Evolutionary conservation across 129 eudicot species (phyloP), one percentile per base, ranked within the genome.

Genomic region (Flaveria brownii): DNA sequence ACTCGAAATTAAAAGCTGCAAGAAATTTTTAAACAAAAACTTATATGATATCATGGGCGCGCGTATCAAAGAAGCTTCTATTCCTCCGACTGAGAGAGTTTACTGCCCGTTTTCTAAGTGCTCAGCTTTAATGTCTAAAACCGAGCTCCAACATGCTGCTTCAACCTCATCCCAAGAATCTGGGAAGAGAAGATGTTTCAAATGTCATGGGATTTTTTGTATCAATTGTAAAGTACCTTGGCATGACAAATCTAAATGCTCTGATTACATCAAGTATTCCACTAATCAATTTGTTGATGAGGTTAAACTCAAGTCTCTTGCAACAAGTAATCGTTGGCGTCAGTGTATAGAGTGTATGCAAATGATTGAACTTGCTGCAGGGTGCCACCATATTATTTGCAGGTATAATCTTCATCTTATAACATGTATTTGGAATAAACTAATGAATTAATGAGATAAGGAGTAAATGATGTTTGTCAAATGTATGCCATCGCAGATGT

Each of bases 31-130:
- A 51, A 75, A 77, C 11, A 81, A 85, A 5, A 77, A 87, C 39
- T 42, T 85, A 51, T 65, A 83, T 75, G 84, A 84, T 8, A 72
- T 87, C 17, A 81, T 87, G 90, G 82, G 84, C 71, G 76, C 82
- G 46, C 74, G 82, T 23, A 10, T 84, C 25, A 85, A 73, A 82
- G 96, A 90, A 86, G 87, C 88, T 42, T 78, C 92, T 11, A 80
- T 87, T 70, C 92, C 86, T 36, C 62, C 62, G 1, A 16, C 83
- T 0, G 86, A 87, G 49, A 90, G 76, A 75, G 52, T 90, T 62
- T 90, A 90, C 46, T 90, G 96, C 57, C 92, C 96, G 18, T 76
- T 83, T 68, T 77, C 90, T 9, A 79, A 52, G 57, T 87, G 96
- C 63, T 90, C 96, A 0, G 56, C 74, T 28, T 74, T 90, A 62